Evolutionary conservation across 2,329 filamentous ascomycete genomes (phyloP).

Genomic region (Paecilomyces formosus): DNA sequence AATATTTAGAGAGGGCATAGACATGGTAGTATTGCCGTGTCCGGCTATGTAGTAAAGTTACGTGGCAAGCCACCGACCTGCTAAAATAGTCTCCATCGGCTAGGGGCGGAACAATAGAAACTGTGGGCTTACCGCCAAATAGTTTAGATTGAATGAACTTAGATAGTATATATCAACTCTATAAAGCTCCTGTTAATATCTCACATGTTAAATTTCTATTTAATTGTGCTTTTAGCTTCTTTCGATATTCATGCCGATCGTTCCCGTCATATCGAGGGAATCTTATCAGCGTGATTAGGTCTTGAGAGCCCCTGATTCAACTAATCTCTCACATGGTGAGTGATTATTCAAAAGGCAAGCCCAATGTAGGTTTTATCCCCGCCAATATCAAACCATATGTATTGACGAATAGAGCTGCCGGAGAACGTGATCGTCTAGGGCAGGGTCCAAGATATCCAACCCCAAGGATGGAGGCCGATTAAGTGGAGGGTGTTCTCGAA

Average conservation of each 20-base stretch:
- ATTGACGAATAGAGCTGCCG: constrained; percentile 30
- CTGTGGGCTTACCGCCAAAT: neutral
- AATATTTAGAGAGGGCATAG: neutral
- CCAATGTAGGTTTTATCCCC: neutral
- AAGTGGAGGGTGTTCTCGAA: constrained; percentile 29
- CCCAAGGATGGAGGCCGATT: constrained; percentile 22
- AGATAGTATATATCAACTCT: neutral
- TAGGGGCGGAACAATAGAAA: too few relatives aligned
- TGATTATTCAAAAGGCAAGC: neutral
- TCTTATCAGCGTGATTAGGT: neutral
- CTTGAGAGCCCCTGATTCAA: neutral
- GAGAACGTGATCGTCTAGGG: constrained; percentile 23
- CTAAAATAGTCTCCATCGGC: too few relatives aligned
- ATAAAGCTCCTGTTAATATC: neutral
- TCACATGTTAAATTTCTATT: neutral
- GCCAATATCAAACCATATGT: constrained; percentile 19
- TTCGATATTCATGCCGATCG: neutral
- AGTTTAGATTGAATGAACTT: neutral
- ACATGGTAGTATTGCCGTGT: neutral
- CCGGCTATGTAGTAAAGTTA: too few relatives aligned
- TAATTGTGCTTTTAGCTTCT: neutral
- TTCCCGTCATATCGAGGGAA: neutral
- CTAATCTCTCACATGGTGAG: neutral
- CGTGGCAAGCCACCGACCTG: too few relatives aligned
- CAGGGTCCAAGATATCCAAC: constrained; percentile 26